These are phyloP conservation scores for Pulveroboletus sp. DNA, from an alignment of 768 basidiomycete species.

Conservation along the genomic window DNA sequence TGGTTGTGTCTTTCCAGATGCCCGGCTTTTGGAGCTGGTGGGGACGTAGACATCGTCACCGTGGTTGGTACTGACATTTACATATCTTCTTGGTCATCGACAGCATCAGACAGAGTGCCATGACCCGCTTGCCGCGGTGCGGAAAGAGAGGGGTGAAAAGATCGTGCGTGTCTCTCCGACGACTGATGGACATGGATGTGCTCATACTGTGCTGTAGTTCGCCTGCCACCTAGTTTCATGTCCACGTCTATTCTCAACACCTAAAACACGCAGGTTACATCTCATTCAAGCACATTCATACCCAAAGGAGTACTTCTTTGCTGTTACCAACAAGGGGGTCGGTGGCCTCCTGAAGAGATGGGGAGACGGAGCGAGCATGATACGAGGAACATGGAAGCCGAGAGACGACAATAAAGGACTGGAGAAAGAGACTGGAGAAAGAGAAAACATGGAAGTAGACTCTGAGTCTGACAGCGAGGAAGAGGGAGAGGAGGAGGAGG, in stretches of 20 bases:
- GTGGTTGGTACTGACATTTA: constrained; percentile 2
- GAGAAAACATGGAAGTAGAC: constrained; percentile 24
- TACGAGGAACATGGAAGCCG: constrained; percentile 69
- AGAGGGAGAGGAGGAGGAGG: constrained; percentile 14
- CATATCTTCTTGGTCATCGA: constrained; percentile 1
- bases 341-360: constrained; percentile 75
- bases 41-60: constrained; percentile 28
- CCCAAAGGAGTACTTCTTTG: constrained; percentile 89
- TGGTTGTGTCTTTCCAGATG: constrained; percentile 83
- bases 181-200: background rate
- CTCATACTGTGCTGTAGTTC: constrained; percentile 49
- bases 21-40: constrained; percentile 74
- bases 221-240: constrained; percentile 71
- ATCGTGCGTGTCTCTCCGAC: constrained; percentile 49
- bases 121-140: constrained; percentile 76
- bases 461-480: constrained; percentile 17
- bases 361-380: constrained; percentile 82
- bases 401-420: constrained; percentile 30
- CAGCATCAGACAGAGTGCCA: constrained; percentile 88
- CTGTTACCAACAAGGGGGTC: constrained; percentile 88
- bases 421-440: constrained; percentile 7
- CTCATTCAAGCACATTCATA: constrained; percentile 80
- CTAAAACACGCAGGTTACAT: constrained; percentile 76
- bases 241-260: constrained; percentile 60
- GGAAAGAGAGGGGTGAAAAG: constrained; percentile 79